Evolutionary conservation across 2,329 filamentous ascomycete genomes (phyloP), one percentile per base, ranked within the genome.

Genomic region (Sporothrix pallida): DNA sequence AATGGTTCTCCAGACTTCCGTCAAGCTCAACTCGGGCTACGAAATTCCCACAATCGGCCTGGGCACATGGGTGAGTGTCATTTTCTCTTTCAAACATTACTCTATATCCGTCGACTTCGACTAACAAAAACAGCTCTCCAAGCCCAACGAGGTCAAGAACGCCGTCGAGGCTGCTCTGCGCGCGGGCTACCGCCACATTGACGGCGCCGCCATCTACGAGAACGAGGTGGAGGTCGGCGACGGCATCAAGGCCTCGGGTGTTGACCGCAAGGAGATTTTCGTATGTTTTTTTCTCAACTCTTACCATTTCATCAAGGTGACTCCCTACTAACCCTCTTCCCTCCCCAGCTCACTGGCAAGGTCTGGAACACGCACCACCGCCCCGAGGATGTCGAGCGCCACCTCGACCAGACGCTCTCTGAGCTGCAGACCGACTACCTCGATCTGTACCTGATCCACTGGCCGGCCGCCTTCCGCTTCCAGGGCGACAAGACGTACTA

Each of bases 281-380:
- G 52, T 70, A 5, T n/a, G 62, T n/a, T 58, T 15, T 26, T 5
- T 31, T 31, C 31, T 31, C 31, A 5, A 31, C 31, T 5, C 5
- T 31, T 31, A 3, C 31, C 5, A 5, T 5, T 31, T 31, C 31
- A 31, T 31, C 31, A 3, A 3, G 2, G 31, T 31, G 31, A 31
- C 93, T 79, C 90, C 92, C 81, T 93, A 85, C 62, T 67, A 10
- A 48, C 31, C 3, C 31, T 5, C 31, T 42, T 12, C 17, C n/a
- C 1, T 1, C 0, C 12, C 42, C 10, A 67, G 62, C 82, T 88
- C 71, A 90, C 88, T n/a, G 86, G 85, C 75, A 91, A 91, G 82
- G 82, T 90, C 13, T 90, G 87, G 88, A 89, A 89, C 81, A 87
- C 83, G 13, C 81, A 86, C 56, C 87, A 88, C 77, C 81, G 12